Evolutionary conservation across 1,284 basidiomycete genomes (phyloP).

Genomic region (Peniophora sp.): DNA sequence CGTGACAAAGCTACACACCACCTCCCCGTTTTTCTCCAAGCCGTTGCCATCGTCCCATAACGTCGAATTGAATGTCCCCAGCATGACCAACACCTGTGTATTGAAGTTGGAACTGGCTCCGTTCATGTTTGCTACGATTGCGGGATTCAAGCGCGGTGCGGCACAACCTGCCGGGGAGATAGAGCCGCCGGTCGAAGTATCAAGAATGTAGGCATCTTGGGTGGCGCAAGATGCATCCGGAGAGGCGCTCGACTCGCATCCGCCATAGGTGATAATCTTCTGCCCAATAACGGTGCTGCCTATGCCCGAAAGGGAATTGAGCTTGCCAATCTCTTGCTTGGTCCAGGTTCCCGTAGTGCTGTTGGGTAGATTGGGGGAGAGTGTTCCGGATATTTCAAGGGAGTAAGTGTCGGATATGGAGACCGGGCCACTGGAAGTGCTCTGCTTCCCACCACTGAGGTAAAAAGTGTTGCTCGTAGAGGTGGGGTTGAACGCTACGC

Average conservation of each 20-base stretch:
- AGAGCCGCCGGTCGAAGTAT: conserved; percentile 27
- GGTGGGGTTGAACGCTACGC: conserved; percentile 27
- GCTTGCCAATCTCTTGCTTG: conserved; percentile 32
- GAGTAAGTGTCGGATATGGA: conserved; percentile 61
- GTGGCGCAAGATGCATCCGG: conserved; percentile 44
- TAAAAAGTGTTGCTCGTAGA: not conserved
- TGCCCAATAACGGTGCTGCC: conserved; percentile 49
- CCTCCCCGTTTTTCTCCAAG: conserved; percentile 50
- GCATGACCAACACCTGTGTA: conserved; percentile 59
- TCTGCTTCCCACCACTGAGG: conserved; percentile 12
- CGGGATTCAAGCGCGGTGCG: conserved; percentile 58
- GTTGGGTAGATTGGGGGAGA: conserved; percentile 58
- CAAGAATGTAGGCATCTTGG: conserved; percentile 47
- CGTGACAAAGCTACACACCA: conserved; percentile 35
- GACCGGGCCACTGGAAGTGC: conserved; percentile 34
- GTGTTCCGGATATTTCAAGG: conserved; percentile 55
- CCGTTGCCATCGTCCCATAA: conserved; percentile 60
- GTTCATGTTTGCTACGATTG: conserved; percentile 56
- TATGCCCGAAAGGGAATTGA: conserved; percentile 30
- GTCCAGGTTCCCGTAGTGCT: conserved; percentile 48
- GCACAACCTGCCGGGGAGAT: conserved; percentile 45
- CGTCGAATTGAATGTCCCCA: conserved; percentile 56
- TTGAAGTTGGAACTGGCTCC: conserved; percentile 43
- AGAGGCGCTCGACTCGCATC: conserved; percentile 42
- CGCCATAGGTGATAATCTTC: conserved; percentile 48